These are phyloP conservation scores for Striga hermonthica DNA, from an alignment of 305 asterid species.

Conservation along the genomic window DNA sequence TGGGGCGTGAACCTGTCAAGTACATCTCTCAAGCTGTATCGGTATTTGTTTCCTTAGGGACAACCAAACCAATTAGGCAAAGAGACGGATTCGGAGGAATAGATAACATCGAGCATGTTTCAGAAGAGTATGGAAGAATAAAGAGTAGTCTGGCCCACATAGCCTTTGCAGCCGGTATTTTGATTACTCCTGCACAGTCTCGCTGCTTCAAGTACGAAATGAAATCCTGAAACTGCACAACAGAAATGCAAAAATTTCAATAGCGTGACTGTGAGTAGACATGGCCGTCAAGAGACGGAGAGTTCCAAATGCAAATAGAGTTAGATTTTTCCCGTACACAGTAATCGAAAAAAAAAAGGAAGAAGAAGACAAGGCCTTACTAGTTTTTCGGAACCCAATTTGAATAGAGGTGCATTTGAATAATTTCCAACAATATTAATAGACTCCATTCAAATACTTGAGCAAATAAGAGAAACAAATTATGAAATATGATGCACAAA, in stretches of 20 bases:
- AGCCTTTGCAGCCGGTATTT: slow-evolving; percentile 64
- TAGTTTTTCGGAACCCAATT: not conserved
- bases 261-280: not conserved
- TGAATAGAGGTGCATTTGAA: not conserved
- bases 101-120: slow-evolving; percentile 64
- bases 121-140: slow-evolving; percentile 74
- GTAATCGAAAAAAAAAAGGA: not conserved
- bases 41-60: slow-evolving; percentile 74
- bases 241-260: slow-evolving; percentile 2
- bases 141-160: slow-evolving; percentile 88
- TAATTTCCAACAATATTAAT: not conserved
- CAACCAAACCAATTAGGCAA: slow-evolving; percentile 72
- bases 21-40: slow-evolving; percentile 44
- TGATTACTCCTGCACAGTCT: slow-evolving; percentile 95
- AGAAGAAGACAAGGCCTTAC: too few species aligned
- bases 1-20: slow-evolving; percentile 1
- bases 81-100: slow-evolving; percentile 74
- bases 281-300: not conserved
- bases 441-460: slow-evolving; percentile 3
- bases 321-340: not conserved
- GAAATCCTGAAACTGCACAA: slow-evolving; percentile 84
- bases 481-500: slow-evolving; percentile 3
- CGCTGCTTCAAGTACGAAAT: slow-evolving; percentile 81
- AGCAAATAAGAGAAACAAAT: slow-evolving; percentile 17
- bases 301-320: not conserved